A percentile compares a stretch with the other conserved stretches of the same genome.
Evolutionary conservation across 768 basidiomycete genomes (phyloP).

Genomic region (Boletus edulis): DNA sequence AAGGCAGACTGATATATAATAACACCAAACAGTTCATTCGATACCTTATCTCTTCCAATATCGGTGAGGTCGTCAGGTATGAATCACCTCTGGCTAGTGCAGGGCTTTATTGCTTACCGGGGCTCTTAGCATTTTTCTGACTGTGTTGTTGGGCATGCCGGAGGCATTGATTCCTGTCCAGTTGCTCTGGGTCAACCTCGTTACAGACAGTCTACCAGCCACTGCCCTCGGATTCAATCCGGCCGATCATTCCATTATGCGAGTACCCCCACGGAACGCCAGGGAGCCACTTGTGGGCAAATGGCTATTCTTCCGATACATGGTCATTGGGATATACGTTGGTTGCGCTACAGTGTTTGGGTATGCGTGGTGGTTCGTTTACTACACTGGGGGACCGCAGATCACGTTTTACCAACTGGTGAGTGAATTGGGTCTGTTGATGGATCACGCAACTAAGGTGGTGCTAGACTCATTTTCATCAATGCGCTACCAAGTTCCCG

Average conservation of each 20-base stretch:
- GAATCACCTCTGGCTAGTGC: neutral
- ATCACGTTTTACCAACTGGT: conserved; percentile 93
- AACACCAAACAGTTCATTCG: conserved; percentile 99
- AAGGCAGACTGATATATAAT: conserved; percentile 97
- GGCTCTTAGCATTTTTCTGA: conserved; percentile 82
- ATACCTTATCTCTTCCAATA: conserved; percentile 97
- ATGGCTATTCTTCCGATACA: conserved; percentile 96
- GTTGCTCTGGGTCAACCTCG: conserved; percentile 97
- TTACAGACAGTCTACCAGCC: conserved; percentile 94
- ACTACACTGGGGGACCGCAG: conserved; percentile 86
- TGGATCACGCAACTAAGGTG: conserved; percentile 2
- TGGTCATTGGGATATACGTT: conserved; percentile 92
- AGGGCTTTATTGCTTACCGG: neutral
- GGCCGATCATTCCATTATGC: conserved; percentile 96
- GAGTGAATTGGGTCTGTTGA: conserved; percentile 32
- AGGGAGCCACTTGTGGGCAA: conserved; percentile 87
- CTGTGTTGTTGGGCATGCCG: conserved; percentile 98
- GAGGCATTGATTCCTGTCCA: conserved; percentile 98
- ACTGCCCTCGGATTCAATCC: conserved; percentile 98
- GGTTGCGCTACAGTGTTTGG: conserved; percentile 95
- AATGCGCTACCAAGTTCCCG: conserved; percentile 80
- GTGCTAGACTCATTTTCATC: conserved; percentile 89
- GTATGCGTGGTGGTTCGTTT: conserved; percentile 99
- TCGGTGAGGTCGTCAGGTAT: conserved; percentile 89
- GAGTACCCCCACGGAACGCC: conserved; percentile 85